These are phyloP conservation scores for Trametes gibbosa DNA, from an alignment of 768 basidiomycete species.

Conservation along the genomic window DNA sequence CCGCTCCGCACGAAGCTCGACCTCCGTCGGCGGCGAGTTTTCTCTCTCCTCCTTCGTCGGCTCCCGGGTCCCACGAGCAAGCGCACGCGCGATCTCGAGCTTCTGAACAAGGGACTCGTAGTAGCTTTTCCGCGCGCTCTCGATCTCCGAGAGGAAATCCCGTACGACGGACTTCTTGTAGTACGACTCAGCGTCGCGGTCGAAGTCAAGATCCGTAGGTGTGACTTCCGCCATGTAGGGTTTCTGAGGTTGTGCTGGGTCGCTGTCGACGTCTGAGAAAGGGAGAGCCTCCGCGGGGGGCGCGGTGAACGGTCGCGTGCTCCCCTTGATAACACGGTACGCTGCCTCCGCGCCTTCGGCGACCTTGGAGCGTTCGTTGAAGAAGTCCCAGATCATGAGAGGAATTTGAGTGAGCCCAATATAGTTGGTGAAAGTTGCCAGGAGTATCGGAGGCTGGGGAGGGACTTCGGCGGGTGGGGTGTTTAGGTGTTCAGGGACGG, in stretches of 20 bases:
- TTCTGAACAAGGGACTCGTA: slow-evolving; percentile 67
- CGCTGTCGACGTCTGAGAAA: slow-evolving; percentile 19
- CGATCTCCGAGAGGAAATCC: slow-evolving; percentile 51
- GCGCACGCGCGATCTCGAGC: slow-evolving; percentile 68
- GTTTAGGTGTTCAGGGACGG: slow-evolving; percentile 36
- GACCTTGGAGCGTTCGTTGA: slow-evolving; percentile 85
- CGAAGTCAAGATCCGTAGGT: slow-evolving; percentile 72
- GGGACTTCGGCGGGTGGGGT: slow-evolving; percentile 58
- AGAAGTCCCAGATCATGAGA: slow-evolving; percentile 88
- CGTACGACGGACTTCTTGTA: slow-evolving; percentile 61
- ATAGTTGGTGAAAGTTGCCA: slow-evolving; percentile 71
- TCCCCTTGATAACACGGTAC: slow-evolving; percentile 62
- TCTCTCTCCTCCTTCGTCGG: slow-evolving; percentile 81
- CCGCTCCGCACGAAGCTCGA: slow-evolving; percentile 84
- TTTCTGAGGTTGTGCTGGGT: slow-evolving; percentile 25
- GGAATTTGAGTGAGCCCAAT: slow-evolving; percentile 85
- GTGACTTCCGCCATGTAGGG: slow-evolving; percentile 18
- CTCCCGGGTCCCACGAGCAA: slow-evolving; percentile 72
- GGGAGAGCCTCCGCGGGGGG: slow-evolving; percentile 19
- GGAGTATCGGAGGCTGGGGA: slow-evolving; percentile 72
- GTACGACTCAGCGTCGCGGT: slow-evolving; percentile 59
- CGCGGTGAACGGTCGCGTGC: slow-evolving; percentile 58
- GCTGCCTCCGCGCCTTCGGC: slow-evolving; percentile 78
- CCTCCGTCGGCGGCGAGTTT: slow-evolving; percentile 82
- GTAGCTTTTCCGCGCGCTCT: slow-evolving; percentile 71